Base-by-base conservation (phyloP, 1,139 yeast genomes). In the Saccharomyces hybrid region DNA sequence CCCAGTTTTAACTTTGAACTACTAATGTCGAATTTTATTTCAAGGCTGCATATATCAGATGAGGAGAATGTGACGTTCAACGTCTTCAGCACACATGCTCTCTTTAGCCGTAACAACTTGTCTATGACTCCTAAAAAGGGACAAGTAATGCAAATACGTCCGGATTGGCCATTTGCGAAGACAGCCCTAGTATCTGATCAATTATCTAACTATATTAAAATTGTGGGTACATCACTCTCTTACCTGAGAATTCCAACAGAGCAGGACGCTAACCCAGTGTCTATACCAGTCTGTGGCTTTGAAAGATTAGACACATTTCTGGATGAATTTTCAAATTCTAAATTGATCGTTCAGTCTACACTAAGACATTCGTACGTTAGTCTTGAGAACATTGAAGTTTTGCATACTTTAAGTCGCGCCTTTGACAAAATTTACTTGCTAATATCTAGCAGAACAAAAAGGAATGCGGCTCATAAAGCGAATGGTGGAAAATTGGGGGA, bases 261-360 rank as follows among this genome's bases (percentile, higher is more conserved):
- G n/a, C 42, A 34, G 14, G 47, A 50, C 3, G 57, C 55, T 3
- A 25, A 53, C 4, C 58, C 61, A 2, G 26, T 54, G 3, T 52
- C 60, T 2, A 50, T 61, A 6, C 70, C 69, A 5, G 61, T 67
- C 8, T 60, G 61, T 48, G 64, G 62, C 1, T 63, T 66, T 53
- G 69, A 63, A 51, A 62, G 69, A 56, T 52, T 60, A 31, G 70
- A 66, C 46, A 58, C 61, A 6, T 64, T 63, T 48, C 49, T 64
- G 5, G 61, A 61, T 46, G 61, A 62, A 42, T 48, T 60, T 11
- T 54, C 55, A 6, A 55, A 55, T 11, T 53, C 53, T 3, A 55
- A 55, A 26, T 46, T 60, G n/a, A 52, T 51, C 28, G 32, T 63
- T 8, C 60, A 61, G 8, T 58, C 63, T 25, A 67, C 70, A 5